These are phyloP conservation scores for Neurospora intermedia DNA, from an alignment of 495 filamentous ascomycete genomes.

Conservation along the genomic window DNA sequence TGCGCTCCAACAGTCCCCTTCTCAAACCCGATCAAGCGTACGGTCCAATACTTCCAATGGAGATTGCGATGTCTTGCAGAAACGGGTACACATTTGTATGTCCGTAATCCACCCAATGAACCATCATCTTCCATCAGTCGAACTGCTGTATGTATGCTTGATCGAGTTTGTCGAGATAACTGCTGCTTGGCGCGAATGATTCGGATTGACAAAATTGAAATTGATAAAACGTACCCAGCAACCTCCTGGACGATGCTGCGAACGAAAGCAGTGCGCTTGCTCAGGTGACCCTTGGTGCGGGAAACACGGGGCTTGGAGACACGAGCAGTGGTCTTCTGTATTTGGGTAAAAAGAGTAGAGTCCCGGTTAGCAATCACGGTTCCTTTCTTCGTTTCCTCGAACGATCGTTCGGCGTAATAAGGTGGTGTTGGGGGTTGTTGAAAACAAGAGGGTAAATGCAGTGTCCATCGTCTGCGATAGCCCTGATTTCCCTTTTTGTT, in stretches of 20 bases:
- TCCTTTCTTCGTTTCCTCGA: not conserved
- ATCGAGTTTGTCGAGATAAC: not conserved
- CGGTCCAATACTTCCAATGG: not conserved
- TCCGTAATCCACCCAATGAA: not conserved
- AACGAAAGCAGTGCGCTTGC: constrained; percentile 88
- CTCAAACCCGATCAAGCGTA: not conserved
- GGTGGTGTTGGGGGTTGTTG: not conserved
- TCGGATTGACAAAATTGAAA: not conserved
- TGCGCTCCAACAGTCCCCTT: not conserved
- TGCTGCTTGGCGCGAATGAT: not conserved
- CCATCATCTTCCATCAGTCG: not conserved
- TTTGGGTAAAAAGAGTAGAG: constrained; percentile 25
- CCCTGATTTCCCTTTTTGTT: constrained; percentile 1
- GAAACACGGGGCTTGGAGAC: constrained; percentile 79
- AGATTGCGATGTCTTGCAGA: not conserved
- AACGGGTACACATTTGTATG: not conserved
- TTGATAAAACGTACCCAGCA: constrained; percentile 50
- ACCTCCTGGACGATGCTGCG: constrained; percentile 90
- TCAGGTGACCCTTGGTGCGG: constrained; percentile 81
- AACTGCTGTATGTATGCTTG: not conserved
- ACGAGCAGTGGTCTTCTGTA: constrained; percentile 84
- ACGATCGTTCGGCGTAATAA: not conserved
- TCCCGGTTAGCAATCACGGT: constrained; percentile 31
- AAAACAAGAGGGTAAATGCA: constrained; percentile 7
- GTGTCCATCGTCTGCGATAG: constrained; percentile 19